A percentile compares a stretch with the other conserved stretches of the same genome.
These are phyloP conservation scores for Eucalyptus tenuipes DNA, from an alignment of 345 rosid genomes.

Conservation along the genomic window DNA sequence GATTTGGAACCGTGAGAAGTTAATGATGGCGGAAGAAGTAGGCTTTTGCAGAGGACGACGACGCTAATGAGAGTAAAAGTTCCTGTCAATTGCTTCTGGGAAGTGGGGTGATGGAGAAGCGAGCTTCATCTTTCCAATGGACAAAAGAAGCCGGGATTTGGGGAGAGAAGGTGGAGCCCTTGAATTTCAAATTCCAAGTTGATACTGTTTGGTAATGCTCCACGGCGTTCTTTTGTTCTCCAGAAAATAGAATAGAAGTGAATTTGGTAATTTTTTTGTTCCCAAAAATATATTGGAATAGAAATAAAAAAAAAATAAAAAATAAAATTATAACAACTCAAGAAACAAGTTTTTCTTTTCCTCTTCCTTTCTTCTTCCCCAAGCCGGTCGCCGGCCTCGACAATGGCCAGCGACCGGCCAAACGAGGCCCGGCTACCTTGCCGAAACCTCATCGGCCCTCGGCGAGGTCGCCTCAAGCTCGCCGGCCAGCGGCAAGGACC, in stretches of 20 bases:
- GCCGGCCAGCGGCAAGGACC: fast-evolving
- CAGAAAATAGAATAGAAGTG: fast-evolving
- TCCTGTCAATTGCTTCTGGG: slow-evolving; percentile 52
- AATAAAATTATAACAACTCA: no score
- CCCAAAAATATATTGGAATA: no score
- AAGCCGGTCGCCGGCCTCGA: fast-evolving
- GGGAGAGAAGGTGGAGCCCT: neutral
- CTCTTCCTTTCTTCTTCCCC: no score
- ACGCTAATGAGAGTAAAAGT: slow-evolving; percentile 5
- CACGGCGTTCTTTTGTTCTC: fast-evolving
- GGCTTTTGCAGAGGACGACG: slow-evolving; percentile 8
- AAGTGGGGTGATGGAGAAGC: neutral
- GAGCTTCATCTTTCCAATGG: slow-evolving; percentile 2
- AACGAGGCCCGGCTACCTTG: fast-evolving
- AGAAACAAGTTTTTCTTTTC: fast-evolving
- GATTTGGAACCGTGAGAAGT: neutral
- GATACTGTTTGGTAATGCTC: fast-evolving
- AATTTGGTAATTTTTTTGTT: no score
- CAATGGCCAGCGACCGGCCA: fast-evolving
- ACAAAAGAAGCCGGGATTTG: neutral
- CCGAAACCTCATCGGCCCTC: fast-evolving
- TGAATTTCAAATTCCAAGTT: neutral
- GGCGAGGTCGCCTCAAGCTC: fast-evolving
- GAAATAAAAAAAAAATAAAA: no score
- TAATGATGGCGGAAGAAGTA: slow-evolving; percentile 30